Percentiles rank a stretch among this genome's conserved stretches.
Conservation (phyloP, 768 basidiomycete species). For the Termitomyces sp. region DNA sequence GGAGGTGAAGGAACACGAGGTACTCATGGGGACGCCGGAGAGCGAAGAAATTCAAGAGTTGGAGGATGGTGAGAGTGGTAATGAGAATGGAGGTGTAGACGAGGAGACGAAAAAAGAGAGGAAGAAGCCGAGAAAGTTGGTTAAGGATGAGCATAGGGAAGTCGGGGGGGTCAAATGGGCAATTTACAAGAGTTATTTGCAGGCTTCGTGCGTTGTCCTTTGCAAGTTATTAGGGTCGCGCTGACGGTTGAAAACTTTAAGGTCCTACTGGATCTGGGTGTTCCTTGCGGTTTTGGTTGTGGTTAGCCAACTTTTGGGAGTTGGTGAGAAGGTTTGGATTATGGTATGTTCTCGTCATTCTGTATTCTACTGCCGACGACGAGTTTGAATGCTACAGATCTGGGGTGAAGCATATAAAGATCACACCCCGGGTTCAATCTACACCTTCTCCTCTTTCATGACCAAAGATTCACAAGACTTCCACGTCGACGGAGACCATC, state of each 20-base stretch:
- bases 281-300: constrained; percentile 46
- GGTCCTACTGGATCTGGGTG: constrained; percentile 65
- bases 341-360: constrained; percentile 33
- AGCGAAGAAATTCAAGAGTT: constrained; percentile 8
- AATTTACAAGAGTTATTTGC: constrained; percentile 62
- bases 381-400: constrained; percentile 22
- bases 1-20: constrained; percentile 37
- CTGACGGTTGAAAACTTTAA: constrained; percentile 14
- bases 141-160: constrained; percentile 80
- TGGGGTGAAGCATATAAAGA: constrained; percentile 65
- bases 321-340: constrained; percentile 71
- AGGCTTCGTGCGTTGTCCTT: constrained; percentile 52
- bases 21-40: neutral
- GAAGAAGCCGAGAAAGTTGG: constrained; percentile 67
- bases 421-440: constrained; percentile 16
- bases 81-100: constrained; percentile 19
- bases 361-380: neutral
- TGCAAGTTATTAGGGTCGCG: too few relatives aligned
- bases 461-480: constrained; percentile 33
- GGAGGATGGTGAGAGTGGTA: constrained; percentile 8
- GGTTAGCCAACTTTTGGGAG: constrained; percentile 43
- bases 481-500: constrained; percentile 26
- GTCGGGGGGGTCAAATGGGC: constrained; percentile 79
- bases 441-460: constrained; percentile 29
- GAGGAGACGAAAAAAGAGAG: constrained; percentile 20